These are phyloP conservation scores for Scedosporium minutisporum DNA, from an alignment of 2,329 filamentous ascomycete genomes.

Conservation along the genomic window DNA sequence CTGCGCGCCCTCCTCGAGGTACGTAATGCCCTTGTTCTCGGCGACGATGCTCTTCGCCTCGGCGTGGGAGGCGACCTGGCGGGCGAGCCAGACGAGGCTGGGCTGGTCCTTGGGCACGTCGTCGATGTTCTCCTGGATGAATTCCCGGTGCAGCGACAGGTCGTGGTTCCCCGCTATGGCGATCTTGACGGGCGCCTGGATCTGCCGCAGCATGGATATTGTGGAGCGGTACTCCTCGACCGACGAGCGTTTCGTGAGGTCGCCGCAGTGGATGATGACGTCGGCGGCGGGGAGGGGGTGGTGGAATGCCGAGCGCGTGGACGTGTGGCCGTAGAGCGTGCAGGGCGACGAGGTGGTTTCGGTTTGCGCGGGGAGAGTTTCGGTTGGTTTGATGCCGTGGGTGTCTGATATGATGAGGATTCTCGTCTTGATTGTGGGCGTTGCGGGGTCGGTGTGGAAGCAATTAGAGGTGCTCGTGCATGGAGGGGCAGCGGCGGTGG, in stretches of 20 bases:
- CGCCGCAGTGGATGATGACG: conserved; percentile 39
- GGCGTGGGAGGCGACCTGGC: not conserved
- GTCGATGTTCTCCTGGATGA: not conserved
- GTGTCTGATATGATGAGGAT: conserved; percentile 9
- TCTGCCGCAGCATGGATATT: conserved; percentile 24
- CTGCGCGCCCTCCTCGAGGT: conserved; percentile 33
- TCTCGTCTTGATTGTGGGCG: not conserved
- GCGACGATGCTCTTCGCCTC: not conserved
- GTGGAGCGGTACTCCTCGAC: conserved; percentile 26
- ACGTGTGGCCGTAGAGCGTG: conserved; percentile 2
- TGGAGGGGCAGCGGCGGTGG: not conserved
- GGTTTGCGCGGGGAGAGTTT: not conserved
- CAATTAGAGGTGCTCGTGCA: not conserved
- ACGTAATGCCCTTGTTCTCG: conserved; percentile 17
- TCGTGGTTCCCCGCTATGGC: conserved; percentile 44
- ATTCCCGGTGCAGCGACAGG: conserved; percentile 26
- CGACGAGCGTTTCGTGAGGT: conserved; percentile 35
- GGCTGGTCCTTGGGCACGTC: not conserved
- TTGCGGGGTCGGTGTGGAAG: not conserved
- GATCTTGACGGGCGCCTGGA: conserved; percentile 36
- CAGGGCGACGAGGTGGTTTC: not conserved
- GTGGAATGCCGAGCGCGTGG: conserved; percentile 3
- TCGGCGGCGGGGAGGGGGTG: conserved; percentile 19
- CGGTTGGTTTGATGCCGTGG: conserved; percentile 3
- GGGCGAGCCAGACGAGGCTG: not conserved